Evolutionary conservation across 2,329 filamentous ascomycete species (phyloP), one percentile per base, ranked within the genome.

Genomic region (Xylariaceae sp.): DNA sequence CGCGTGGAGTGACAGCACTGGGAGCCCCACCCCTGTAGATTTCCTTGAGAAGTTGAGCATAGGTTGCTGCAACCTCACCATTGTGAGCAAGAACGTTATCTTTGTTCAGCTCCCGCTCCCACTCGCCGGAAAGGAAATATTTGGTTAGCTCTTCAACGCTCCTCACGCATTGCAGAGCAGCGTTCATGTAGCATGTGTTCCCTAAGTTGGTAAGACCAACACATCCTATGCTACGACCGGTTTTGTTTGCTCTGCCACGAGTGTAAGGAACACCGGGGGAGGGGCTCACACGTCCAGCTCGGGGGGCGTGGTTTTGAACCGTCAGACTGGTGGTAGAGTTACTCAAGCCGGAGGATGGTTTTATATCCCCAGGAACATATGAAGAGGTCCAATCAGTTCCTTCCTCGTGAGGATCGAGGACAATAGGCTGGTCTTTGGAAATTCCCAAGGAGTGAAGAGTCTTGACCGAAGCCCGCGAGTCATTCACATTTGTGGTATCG

Each of bases 101-200:
- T 37, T 79, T 75, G 65, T 98, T 98, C 55, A 97, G 77, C 59
- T 98, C 92, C 41, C 76, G 71, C 57, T 85, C 81, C 67, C 88
- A 90, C 50, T 84, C 78, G 48, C 83, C 77, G 40, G 79, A 75
- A 40, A 96, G 67, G 66, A 98, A 97, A 66, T 95, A 98, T 59
- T 90, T 84, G 5, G 89, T 92, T 53, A 98, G 71, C 66, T 98
- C 93, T 62, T 95, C 88, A 0, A 96, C 90, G 57, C 88, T 94
- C 40, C 92, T 83, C 41, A 98, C 81, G 64, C 93, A 98, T 64
- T 98, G 93, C 44, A 97, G 74, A 8, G 93, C 93, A 19, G 92
- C 95, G 67, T 97, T 97, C 91, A 97, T 96, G 70, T 98, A 98
- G 68, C 93, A 98, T 0, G 93, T 97, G 61, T 98, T 98, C 39